These are phyloP conservation scores for Colletotrichum liriopes DNA, from an alignment of 2,329 filamentous ascomycete genomes.

Conservation along the genomic window DNA sequence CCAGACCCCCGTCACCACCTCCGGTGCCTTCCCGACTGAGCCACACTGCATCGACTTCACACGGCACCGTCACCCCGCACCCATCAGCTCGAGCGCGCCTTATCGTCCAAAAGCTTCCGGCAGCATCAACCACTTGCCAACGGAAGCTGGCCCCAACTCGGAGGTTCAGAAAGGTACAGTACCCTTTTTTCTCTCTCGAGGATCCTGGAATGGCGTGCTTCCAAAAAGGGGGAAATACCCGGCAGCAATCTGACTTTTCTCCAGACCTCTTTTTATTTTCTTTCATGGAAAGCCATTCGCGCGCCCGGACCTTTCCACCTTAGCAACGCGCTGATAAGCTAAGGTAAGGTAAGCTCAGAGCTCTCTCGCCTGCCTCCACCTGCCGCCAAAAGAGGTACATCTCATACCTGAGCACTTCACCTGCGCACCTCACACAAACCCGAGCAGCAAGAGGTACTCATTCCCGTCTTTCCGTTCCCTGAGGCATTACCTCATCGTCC, in stretches of 20 bases:
- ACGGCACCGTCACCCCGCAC: slow-evolving; percentile 33
- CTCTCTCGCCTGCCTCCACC: slow-evolving; percentile 8
- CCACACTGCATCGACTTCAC: slow-evolving; percentile 10
- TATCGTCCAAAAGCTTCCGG: slow-evolving; percentile 28
- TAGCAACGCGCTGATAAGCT: slow-evolving; percentile 20
- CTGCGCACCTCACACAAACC: neutral
- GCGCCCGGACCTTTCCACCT: slow-evolving; percentile 4
- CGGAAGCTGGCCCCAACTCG: slow-evolving; percentile 16
- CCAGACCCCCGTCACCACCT: neutral
- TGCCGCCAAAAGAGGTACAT: slow-evolving; percentile 9
- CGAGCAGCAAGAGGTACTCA: slow-evolving; percentile 1
- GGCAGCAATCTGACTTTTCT: neutral
- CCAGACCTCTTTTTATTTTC: neutral
- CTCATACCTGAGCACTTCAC: neutral
- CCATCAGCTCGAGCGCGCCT: slow-evolving; percentile 12
- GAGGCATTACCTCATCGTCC: slow-evolving; percentile 36
- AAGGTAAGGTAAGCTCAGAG: slow-evolving; percentile 30
- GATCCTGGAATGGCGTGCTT: neutral
- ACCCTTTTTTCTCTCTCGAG: neutral
- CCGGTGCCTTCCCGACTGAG: neutral
- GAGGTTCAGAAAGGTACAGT: slow-evolving; percentile 15
- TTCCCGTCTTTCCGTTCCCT: neutral
- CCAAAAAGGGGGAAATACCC: neutral
- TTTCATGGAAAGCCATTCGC: neutral
- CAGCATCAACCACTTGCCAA: slow-evolving; percentile 18